Conservation (phyloP, 306 rosid genomes). For the Cicer arietinum region DNA sequence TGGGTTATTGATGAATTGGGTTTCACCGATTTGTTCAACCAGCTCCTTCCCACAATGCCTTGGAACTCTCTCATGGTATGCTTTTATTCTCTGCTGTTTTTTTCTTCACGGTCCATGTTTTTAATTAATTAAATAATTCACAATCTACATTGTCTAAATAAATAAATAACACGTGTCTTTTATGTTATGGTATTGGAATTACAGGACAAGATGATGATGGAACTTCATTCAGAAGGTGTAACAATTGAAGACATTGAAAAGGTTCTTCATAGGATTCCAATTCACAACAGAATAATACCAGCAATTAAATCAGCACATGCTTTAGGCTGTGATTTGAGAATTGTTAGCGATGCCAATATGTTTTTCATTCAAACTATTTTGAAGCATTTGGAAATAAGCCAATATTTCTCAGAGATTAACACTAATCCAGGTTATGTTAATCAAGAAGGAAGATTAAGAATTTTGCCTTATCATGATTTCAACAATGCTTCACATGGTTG, state of each 20-base stretch:
- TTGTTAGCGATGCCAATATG: conserved; percentile 79
- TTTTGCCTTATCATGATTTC: conserved; percentile 67
- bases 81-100: neutral
- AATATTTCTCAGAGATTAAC: conserved; percentile 73
- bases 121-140: too few relatives aligned
- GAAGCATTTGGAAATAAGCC: conserved; percentile 68
- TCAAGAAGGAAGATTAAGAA: conserved; percentile 67
- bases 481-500: conserved; percentile 62
- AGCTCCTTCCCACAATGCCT: conserved; percentile 79
- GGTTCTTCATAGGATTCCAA: conserved; percentile 61
- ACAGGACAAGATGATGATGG: conserved; percentile 83
- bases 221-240: conserved; percentile 61
- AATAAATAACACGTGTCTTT: neutral
- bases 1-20: conserved; percentile 57
- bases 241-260: conserved; percentile 58
- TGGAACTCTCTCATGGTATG: conserved; percentile 89
- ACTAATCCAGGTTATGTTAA: conserved; percentile 71
- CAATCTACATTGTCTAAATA: neutral
- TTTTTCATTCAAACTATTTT: conserved; percentile 73
- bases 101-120: too few relatives aligned
- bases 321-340: conserved; percentile 81
- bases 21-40: conserved; percentile 67
- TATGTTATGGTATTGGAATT: neutral
- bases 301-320: conserved; percentile 68
- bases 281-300: conserved; percentile 64